Base-by-base conservation (phyloP, 129 eudicot species). In the Escallonia rubra region DNA sequence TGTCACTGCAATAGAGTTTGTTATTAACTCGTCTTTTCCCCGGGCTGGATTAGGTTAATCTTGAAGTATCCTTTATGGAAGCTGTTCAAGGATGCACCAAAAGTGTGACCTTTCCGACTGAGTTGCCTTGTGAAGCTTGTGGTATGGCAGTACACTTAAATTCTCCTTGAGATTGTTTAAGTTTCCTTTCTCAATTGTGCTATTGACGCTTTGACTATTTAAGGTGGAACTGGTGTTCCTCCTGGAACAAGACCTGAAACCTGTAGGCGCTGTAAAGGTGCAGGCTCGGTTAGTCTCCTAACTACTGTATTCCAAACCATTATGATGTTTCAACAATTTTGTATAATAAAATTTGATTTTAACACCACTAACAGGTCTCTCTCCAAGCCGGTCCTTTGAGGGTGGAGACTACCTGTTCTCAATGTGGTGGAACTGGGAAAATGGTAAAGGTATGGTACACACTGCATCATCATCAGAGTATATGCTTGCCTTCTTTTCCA, bases 231-330 rank as follows among this genome's bases (percentile, higher is more conserved):
- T 43, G 98, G 98, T 61, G 91, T 86, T 63, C 98, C 98, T 73
- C 95, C 90, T 54, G 98, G 98, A 67, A 91, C 96, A 54, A 81
- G 70, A 49, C 98, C 98, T 14, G 94, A 91, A 79, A 91, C 98
- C 3, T 91, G 98, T 68, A 83, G 64, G 73, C 86, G 83, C 13
- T 91, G 98, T 77, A 91, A 65, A 81, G 98, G 98, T 16, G 79
- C 93, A 55, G 98, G 98, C 78, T 72, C 83, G 87, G 98, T 86
- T 23, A 57, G 95, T 78, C 15, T 65, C 51, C 55, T 13, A 45
- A 44, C 3, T 47, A 16, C 13, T 44, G 41, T 9, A 13, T 57
- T 12, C n/a, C 10, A 46, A 9, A 46, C 10, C 50, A 46, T 34
- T 61, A 41, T 69, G 12, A 10, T 63, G 45, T 13, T 50, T 8